Evolutionary conservation across 2,329 filamentous ascomycete genomes (phyloP), one percentile per base, ranked within the genome.

Genomic region (Metarhizium brunneum): DNA sequence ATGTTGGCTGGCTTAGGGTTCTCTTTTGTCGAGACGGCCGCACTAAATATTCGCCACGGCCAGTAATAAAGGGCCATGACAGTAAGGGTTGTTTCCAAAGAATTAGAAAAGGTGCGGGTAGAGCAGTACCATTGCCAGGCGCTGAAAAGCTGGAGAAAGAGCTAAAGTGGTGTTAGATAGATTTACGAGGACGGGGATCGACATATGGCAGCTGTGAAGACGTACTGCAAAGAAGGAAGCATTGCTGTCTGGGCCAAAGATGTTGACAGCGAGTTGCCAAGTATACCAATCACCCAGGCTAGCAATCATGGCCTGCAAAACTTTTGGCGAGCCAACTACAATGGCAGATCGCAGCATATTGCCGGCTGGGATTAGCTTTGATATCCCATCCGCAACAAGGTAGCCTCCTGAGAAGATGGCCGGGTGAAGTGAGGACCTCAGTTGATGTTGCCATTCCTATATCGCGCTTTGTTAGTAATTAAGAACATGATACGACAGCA

Each of bases 51-150:
- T 56, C 83, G 76, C 92, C 94, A 97, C 13, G 94, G 92, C 88
- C 90, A 97, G 63, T 85, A 82, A 67, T 84, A 84, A 49, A 97
- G 75, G 2, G 91, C 92, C 64, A 84, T 78, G 57, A 88, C 77
- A 4, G 92, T 96, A 62, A 99, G 73, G 0, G 88, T 88, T n/a
- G 87, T 90, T 75, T 99, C 94, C 4, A 97, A 76, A 53, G 86
- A 94, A 72, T 99, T 99, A 54, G 92, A 96, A 66, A 99, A 87
- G 1, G 94, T 96, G 50, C 94, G 82, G 0, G 91, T 92, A 1
- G 91, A 94, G 72, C 87, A 94, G 71, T 94, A 97, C 89, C 90
- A 97, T 69, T 96, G 90, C 91, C 94, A 99, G 6, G 94, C 69
- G 54, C 63, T 72, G 55, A 68, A 64, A 30, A 71, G 63, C 42